Evolutionary conservation across 2,329 filamentous ascomycete genomes (phyloP), one percentile per base, ranked within the genome.

Genomic region (Triangularia verruculosa): DNA sequence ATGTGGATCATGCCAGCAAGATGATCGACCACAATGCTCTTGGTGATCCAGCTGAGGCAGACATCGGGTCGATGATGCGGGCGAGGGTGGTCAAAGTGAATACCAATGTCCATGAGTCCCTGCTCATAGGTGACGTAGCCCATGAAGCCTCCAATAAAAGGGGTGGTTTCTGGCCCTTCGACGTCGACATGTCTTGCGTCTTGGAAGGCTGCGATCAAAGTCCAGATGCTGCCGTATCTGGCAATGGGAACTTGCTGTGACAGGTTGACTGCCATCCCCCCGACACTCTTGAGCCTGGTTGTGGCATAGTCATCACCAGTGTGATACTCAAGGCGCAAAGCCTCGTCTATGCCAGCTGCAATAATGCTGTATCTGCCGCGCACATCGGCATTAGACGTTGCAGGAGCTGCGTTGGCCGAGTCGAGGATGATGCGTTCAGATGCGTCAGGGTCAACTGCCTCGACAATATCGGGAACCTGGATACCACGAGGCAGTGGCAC

Each of bases 51-150:
- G 1, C 86, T 82, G 64, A 96, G 86, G 72, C 86, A 90, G 22
- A 94, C 78, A 73, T 96, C 92, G 0, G 91, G 88, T 11, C 84
- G 79, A 39, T 75, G 70, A 61, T 82, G 77, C 1, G 72, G 72
- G 11, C 74, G 70, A 3, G 72, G 67, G n/a, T 70, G 68, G 1
- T 75, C 67, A 9, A 76, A 60, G 1, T 67, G 20, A 22, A 89
- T 78, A 57, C 79, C 75, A 61, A 87, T 87, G 17, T 82, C 86
- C 67, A 82, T 79, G 1, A 96, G 78, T 0, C 92, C 91, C 73
- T 93, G 86, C 74, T 97, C 93, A 65, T 97, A 96, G 0, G 91
- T 92, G 58, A 92, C 83, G 71, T 89, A 96, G 0, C 93, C 93
- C 77, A 96, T 86, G 64, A 96, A 88, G 0, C 93, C 93, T 59